Conservation (phyloP, 768 basidiomycete species). For the Suillus subaureus region DNA sequence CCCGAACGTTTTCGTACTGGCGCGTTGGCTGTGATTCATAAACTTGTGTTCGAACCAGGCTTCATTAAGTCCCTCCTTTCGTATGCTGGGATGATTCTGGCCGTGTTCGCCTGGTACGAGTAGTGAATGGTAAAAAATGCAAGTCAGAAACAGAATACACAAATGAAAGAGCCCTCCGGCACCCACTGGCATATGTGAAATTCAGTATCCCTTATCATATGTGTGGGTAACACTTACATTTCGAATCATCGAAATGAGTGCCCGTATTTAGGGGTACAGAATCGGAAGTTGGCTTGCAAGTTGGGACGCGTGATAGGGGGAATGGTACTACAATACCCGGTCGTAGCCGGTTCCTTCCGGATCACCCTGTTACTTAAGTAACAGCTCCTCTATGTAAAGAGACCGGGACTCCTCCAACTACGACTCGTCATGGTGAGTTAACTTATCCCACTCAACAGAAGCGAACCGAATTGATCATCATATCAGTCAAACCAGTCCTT, state of each 20-base stretch:
- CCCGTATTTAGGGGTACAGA: not conserved
- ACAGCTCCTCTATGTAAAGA: too few species aligned
- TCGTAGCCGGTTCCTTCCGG: not conserved
- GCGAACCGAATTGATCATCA: not conserved
- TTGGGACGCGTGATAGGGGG: not conserved
- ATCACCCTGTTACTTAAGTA: not conserved
- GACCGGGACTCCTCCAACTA: not conserved
- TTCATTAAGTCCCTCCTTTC: too few species aligned
- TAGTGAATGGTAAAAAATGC: not conserved
- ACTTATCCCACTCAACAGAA: not conserved
- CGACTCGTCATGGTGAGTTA: constrained; percentile 36
- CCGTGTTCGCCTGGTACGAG: not conserved
- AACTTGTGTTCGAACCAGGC: too few species aligned
- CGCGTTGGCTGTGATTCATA: not conserved
- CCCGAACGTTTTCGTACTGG: not conserved
- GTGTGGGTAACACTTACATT: not conserved
- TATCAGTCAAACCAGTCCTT: constrained; percentile 50
- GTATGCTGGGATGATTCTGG: not conserved
- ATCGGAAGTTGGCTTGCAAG: too few species aligned
- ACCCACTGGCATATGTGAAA: not conserved
- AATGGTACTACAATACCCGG: not conserved
- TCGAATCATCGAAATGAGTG: not conserved
- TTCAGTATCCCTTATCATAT: not conserved
- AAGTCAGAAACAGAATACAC: not conserved
- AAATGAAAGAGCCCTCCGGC: not conserved